phyloP scores from a whole-genome alignment of 495 filamentous ascomycete species.

The Penicillium bovifimosum region DNA sequence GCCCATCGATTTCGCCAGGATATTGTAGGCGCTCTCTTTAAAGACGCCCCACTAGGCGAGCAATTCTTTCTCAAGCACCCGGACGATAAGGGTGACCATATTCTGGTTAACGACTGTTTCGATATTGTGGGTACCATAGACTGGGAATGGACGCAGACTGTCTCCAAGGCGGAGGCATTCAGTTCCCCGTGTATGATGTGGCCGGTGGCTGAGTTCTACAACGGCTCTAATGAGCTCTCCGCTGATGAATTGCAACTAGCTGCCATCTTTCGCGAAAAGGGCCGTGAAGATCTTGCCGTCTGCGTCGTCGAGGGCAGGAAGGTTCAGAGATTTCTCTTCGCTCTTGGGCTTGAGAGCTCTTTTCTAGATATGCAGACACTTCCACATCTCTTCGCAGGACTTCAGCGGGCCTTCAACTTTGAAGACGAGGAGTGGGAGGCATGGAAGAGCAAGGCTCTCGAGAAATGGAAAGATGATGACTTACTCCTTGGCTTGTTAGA shows the following conservation, averaged over 20 bases:
- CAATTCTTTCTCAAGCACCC: slow-evolving; percentile 36
- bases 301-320: slow-evolving; percentile 1
- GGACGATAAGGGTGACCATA: slow-evolving; percentile 40
- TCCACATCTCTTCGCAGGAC: not conserved
- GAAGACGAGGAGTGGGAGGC: slow-evolving; percentile 1
- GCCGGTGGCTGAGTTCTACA: slow-evolving; percentile 30
- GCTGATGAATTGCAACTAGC: slow-evolving; percentile 27
- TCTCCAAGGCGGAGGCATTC: slow-evolving; percentile 25
- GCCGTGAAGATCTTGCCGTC: slow-evolving; percentile 12
- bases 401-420: slow-evolving; percentile 1
- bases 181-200: slow-evolving; percentile 31
- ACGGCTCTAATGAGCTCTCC: slow-evolving; percentile 26
- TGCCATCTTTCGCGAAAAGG: slow-evolving; percentile 19
- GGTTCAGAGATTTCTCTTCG: slow-evolving; percentile 1
- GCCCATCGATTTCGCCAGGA: slow-evolving; percentile 25
- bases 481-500: not conserved
- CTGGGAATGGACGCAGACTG: slow-evolving; percentile 31
- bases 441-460: slow-evolving; percentile 5
- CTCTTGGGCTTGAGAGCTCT: slow-evolving; percentile 3
- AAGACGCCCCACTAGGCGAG: not conserved
- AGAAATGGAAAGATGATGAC: slow-evolving; percentile 3
- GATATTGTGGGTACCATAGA: slow-evolving; percentile 37
- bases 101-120: slow-evolving; percentile 33
- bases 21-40: slow-evolving; percentile 1
- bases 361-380: slow-evolving; percentile 4